Evolutionary conservation across 176 grass and related monocot species (phyloP), one percentile per base, ranked within the genome.

Genomic region (Saccharum officinarum): DNA sequence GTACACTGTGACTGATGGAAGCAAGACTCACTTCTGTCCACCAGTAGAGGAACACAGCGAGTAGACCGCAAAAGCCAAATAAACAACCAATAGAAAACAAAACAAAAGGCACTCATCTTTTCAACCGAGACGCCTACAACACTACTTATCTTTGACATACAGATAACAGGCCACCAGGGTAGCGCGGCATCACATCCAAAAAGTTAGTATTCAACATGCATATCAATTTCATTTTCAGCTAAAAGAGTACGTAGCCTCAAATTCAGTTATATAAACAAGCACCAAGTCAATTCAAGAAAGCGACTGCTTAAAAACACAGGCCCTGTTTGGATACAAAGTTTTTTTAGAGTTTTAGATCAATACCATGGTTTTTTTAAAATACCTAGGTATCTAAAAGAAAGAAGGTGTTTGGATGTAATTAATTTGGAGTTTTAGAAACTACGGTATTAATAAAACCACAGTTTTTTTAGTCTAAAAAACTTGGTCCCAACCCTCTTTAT

Each of bases 11-110:
- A 49, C 25, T 75, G 75, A 76, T 23, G 57, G 15, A 70, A 69
- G 64, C 59, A 71, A 42, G 16, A 12, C 64, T 70, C 77, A 61
- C 42, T 67, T 44, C 34, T 80, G 74, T 54, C 78, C 37, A 77
- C 85, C 81, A 69, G 71, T 77, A 50, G 78, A 85, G 44, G 40
- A 79, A 36, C 80, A 42, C 61, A 68, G 12, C 45, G 28, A 52
- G 79, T 41, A 64, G 40, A 90, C 54, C 8, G 20, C 41, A 61
- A 86, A 52, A 81, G 69, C 46, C 37, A 68, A 67, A 36, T 79
- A 65, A 66, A 41, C 6, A 85, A 66, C 3, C 8, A 61, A 41
- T 54, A 25, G 17, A 62, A 84, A 89, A 7, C 26, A 16, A 14
- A 54, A 10, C 4, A 67, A 50, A 73, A 46, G 39, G 4, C 7